Evolutionary conservation across 768 basidiomycete genomes (phyloP), one percentile per base, ranked within the genome.

Genomic region (Cystobasidiopsis lactophilus): DNA sequence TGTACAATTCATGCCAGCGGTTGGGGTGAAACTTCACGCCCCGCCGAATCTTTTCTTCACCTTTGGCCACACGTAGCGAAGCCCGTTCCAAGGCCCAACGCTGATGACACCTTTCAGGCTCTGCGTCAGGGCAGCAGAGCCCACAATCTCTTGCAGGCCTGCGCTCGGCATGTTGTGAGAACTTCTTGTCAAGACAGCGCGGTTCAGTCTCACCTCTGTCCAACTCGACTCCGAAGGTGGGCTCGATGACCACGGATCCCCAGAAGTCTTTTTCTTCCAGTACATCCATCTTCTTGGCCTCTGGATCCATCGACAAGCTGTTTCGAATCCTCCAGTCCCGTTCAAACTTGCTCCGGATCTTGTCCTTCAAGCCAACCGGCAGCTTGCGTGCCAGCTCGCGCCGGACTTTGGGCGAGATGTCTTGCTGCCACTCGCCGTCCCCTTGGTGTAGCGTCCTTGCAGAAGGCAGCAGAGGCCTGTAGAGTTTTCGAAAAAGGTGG

Each of bases 401-500:
- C 16, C 81, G 72, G 48, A 81, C 78, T 50, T 75, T 73, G 2
- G 81, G 68, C 33, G 72, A 71, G 45, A 71, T 71, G 62, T 93
- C 85, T 72, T 95, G 88, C 69, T 68, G 50, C 55, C 56, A 35
- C 39, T 51, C 51, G 2, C 50, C 46, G 10, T 50, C 59, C 14
- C 19, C 50, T 0, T 14, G 27, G 9, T 55, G 43, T 14, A 35
- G 38, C 16, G 33, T 23, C 14, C 21, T 9, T 23, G 11, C 23
- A 10, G 30, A 18, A 44, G 35, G 44, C 19, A 54, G 27, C 2
- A 66, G 44, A 5, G 63, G 74, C 64, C 78, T 77, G 70, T 96
- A 96, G 53, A 96, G 69, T 63, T 82, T 82, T 53, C 76, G 75
- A 68, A 96, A 96, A 65, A 88, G 84, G 18, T 73, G 73, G 18